A percentile compares a stretch with the other conserved stretches of the same genome.
Conservation (phyloP, 371 early-diverging fungal genomes). For the Capillidium rhysosporum region DNA sequence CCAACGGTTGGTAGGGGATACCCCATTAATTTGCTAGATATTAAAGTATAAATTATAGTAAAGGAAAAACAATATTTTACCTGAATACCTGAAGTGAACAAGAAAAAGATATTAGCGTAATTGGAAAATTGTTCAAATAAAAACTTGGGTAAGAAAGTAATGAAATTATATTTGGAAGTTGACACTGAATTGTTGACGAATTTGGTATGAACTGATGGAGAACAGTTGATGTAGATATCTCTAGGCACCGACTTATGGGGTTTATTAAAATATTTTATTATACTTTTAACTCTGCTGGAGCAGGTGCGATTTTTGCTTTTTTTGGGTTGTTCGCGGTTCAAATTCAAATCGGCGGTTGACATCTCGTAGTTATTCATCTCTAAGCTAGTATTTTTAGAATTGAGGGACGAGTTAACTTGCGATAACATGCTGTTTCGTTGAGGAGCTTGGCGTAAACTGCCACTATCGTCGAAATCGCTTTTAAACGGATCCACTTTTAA, state of each 20-base stretch:
- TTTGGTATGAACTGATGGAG: constrained; percentile 45
- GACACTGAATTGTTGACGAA: constrained; percentile 68
- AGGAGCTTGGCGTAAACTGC: too few relatives aligned
- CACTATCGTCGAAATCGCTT: too few relatives aligned
- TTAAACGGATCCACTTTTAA: too few relatives aligned
- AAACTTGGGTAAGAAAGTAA: constrained; percentile 84
- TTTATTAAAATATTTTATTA: too few relatives aligned
- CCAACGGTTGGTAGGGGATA: constrained; percentile 64
- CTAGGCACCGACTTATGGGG: constrained; percentile 20
- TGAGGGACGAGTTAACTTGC: too few relatives aligned
- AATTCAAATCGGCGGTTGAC: too few relatives aligned
- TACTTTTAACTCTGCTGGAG: too few relatives aligned
- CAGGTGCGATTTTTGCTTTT: too few relatives aligned
- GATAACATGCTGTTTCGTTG: too few relatives aligned
- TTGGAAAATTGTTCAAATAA: constrained; percentile 86
- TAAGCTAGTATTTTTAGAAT: too few relatives aligned
- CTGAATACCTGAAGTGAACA: constrained; percentile 75
- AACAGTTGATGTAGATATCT: constrained; percentile 60
- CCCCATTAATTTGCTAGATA: constrained; percentile 54
- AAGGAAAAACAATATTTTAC: constrained; percentile 15
- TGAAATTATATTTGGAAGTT: constrained; percentile 74
- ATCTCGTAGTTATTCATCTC: too few relatives aligned
- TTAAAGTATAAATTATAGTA: background rate
- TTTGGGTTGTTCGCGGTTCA: too few relatives aligned
- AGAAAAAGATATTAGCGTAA: constrained; percentile 88